These are phyloP conservation scores for Nevesoporus exiguus DNA, from an alignment of 768 basidiomycete species.

Conservation along the genomic window DNA sequence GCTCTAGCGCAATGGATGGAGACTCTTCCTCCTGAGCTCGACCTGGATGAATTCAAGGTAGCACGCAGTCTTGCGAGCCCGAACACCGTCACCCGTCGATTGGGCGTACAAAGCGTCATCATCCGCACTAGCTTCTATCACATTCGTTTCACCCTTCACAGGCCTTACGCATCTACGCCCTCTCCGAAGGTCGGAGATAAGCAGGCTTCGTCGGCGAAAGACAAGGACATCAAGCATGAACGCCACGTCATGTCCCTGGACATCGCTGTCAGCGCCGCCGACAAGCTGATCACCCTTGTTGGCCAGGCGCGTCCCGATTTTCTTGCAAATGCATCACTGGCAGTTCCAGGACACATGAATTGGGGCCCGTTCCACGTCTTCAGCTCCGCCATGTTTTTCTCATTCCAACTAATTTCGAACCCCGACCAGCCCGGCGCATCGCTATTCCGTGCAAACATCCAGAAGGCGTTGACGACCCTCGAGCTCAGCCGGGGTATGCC, in stretches of 20 bases:
- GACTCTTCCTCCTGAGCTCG: constrained; percentile 66
- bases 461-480: constrained; percentile 61
- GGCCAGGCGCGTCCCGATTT: constrained; percentile 75
- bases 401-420: constrained; percentile 80
- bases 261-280: constrained; percentile 72
- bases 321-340: constrained; percentile 60
- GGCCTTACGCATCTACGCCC: constrained; percentile 57
- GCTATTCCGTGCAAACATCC: constrained; percentile 72
- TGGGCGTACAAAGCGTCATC: constrained; percentile 80
- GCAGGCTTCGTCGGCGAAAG: constrained; percentile 29
- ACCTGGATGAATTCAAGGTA: constrained; percentile 72
- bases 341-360: constrained; percentile 79
- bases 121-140: constrained; percentile 75
- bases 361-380: constrained; percentile 85
- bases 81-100: constrained; percentile 54
- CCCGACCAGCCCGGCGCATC: constrained; percentile 77
- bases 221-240: constrained; percentile 33
- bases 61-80: constrained; percentile 68
- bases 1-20: constrained; percentile 74
- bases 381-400: constrained; percentile 87
- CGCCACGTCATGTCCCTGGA: constrained; percentile 59
- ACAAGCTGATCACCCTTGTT: constrained; percentile 74
- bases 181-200: constrained; percentile 26
- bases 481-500: constrained; percentile 61
- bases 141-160: constrained; percentile 80